These are phyloP conservation scores for Ophiostoma himal-ulmi DNA, from an alignment of 2,329 filamentous ascomycete species.

Conservation along the genomic window DNA sequence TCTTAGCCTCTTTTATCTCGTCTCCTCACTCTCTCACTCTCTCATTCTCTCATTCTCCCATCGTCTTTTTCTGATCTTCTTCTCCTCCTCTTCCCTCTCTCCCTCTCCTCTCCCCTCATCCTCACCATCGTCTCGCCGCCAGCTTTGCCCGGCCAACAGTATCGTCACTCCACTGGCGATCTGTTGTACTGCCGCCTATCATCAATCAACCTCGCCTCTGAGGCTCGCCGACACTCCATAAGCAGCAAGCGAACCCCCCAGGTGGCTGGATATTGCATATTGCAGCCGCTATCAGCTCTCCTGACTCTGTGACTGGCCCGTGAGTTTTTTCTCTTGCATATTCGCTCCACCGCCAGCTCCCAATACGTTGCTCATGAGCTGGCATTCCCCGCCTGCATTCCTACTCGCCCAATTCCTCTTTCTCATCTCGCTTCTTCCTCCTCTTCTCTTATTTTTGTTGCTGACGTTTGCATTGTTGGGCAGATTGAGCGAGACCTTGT, in stretches of 20 bases:
- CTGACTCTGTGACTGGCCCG: constrained; percentile 13
- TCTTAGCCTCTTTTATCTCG: not conserved
- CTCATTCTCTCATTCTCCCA: not conserved
- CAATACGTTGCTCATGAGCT: constrained; percentile 5
- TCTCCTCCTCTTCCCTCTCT: not conserved
- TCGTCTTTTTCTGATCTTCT: not conserved
- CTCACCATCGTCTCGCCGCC: constrained; percentile 9
- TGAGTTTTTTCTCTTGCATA: constrained; percentile 19
- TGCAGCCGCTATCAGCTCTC: not conserved
- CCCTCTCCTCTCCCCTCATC: not conserved
- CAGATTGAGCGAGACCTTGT: not conserved
- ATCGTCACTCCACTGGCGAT: constrained; percentile 15
- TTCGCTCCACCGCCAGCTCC: constrained; percentile 10
- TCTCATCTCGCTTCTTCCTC: constrained; percentile 11
- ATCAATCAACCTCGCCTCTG: not conserved
- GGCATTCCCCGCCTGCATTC: not conserved
- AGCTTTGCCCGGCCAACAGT: constrained; percentile 21
- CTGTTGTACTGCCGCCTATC: constrained; percentile 7
- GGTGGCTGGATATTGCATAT: constrained; percentile 14
- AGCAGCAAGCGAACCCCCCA: constrained; percentile 10
- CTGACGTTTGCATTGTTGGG: constrained; percentile 8
- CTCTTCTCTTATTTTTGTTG: constrained; percentile 9
- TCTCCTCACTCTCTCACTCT: not conserved
- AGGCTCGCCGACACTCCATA: not conserved
- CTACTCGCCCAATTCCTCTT: not conserved